These are phyloP conservation scores for Cichorium intybus DNA, from an alignment of 140 eudicot genomes.

Conservation along the genomic window DNA sequence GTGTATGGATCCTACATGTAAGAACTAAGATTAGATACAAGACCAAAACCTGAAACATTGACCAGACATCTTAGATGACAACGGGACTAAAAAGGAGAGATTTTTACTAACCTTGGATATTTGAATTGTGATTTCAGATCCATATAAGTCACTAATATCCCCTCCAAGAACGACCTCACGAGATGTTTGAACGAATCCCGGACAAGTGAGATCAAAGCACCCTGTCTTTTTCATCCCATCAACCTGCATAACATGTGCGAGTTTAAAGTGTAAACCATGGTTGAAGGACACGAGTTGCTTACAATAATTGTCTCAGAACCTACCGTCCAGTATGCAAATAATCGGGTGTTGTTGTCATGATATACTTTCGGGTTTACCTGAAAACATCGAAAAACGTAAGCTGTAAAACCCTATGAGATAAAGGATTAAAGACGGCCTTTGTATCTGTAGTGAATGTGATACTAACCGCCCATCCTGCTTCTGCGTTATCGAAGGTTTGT, in stretches of 20 bases:
- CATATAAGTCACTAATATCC: constrained; percentile 13
- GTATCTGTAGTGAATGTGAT: not conserved
- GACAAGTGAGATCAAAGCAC: constrained; percentile 34
- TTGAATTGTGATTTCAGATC: constrained; percentile 27
- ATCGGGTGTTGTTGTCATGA: constrained; percentile 19
- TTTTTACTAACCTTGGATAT: constrained; percentile 24
- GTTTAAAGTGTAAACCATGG: not conserved
- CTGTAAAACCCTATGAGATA: not conserved
- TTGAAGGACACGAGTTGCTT: not conserved
- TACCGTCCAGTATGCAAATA: constrained; percentile 32
- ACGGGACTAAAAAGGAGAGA: not conserved
- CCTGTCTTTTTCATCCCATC: constrained; percentile 36
- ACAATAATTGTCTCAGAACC: not conserved
- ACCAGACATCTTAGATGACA: too few relatives aligned
- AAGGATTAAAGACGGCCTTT: not conserved
- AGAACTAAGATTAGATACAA: not conserved
- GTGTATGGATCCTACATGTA: constrained; percentile 28
- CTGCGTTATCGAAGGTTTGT: constrained; percentile 9
- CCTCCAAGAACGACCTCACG: constrained; percentile 26
- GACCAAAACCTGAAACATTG: not conserved
- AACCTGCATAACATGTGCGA: constrained; percentile 5
- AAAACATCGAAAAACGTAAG: not conserved
- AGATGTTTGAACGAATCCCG: constrained; percentile 33
- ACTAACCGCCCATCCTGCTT: constrained; percentile 51
- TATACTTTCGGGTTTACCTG: constrained; percentile 30